These are phyloP conservation scores for Madurella fahalii DNA, from an alignment of 2,329 filamentous ascomycete species.

Conservation along the genomic window DNA sequence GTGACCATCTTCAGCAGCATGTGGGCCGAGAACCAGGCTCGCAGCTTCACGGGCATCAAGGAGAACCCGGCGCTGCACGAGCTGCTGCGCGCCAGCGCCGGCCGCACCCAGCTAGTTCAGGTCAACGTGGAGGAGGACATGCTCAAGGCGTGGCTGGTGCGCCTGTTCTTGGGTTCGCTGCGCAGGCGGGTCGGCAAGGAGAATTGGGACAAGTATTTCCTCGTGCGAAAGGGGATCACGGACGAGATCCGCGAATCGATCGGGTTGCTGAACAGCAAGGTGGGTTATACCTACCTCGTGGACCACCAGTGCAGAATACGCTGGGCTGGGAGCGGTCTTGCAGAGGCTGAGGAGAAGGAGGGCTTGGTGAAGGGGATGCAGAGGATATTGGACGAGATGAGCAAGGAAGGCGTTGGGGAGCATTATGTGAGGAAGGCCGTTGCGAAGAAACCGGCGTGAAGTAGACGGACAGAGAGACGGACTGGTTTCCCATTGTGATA, in stretches of 20 bases:
- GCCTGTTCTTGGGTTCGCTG: conserved; percentile 52
- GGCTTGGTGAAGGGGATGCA: conserved; percentile 61
- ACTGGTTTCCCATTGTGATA: conserved; percentile 10
- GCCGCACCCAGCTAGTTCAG: conserved; percentile 69
- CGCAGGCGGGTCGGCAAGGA: conserved; percentile 46
- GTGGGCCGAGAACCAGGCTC: conserved; percentile 81
- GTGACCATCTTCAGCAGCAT: conserved; percentile 76
- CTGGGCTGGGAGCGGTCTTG: conserved; percentile 81
- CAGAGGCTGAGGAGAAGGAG: conserved; percentile 61
- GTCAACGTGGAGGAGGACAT: conserved; percentile 84
- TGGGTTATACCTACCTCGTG: conserved; percentile 89
- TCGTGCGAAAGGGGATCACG: conserved; percentile 55
- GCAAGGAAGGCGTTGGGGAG: conserved; percentile 29
- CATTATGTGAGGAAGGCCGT: conserved; percentile 14
- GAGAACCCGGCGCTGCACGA: conserved; percentile 67
- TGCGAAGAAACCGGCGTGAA: conserved; percentile 8
- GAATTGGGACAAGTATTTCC: conserved; percentile 59
- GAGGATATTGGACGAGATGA: conserved; percentile 58
- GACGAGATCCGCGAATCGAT: conserved; percentile 60
- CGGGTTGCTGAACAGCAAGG: conserved; percentile 78
- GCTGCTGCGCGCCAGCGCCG: conserved; percentile 47
- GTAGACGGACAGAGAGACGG: not conserved
- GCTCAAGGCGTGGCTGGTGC: conserved; percentile 58
- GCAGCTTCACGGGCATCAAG: conserved; percentile 62
- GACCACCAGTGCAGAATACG: conserved; percentile 84